These are phyloP conservation scores for Diaporthe australafricana DNA, from an alignment of 2,329 filamentous ascomycete genomes.

Conservation along the genomic window DNA sequence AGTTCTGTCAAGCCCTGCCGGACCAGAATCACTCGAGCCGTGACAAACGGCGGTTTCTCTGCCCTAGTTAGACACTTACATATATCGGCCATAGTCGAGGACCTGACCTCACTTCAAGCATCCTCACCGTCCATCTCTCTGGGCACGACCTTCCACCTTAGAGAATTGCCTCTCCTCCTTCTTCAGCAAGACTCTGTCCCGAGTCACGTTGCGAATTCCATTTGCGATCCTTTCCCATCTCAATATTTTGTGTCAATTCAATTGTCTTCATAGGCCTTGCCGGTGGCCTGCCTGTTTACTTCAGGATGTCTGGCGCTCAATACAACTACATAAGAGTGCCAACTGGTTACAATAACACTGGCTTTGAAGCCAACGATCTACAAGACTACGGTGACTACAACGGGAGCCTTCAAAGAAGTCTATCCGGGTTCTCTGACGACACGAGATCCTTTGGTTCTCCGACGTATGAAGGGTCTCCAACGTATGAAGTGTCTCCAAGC, in stretches of 20 bases:
- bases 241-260: not conserved
- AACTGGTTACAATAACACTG: conserved; percentile 16
- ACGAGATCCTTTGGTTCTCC: conserved; percentile 13
- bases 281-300: not conserved
- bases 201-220: not conserved
- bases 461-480: conserved; percentile 5
- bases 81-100: conserved; percentile 23
- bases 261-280: not conserved
- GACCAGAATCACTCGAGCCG: conserved; percentile 10
- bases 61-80: conserved; percentile 8
- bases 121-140: not conserved
- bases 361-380: conserved; percentile 28
- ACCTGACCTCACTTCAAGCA: not conserved
- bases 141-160: not conserved
- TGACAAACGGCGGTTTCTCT: conserved; percentile 1
- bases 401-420: conserved; percentile 31
- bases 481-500: conserved; percentile 12
- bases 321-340: conserved; percentile 29
- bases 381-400: conserved; percentile 8
- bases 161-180: not conserved
- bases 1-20: conserved; percentile 22
- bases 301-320: conserved; percentile 28
- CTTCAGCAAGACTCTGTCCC: not conserved
- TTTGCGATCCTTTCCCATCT: not conserved
- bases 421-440: conserved; percentile 22